These are phyloP conservation scores for Juglanconis sp. DNA, from an alignment of 2,329 filamentous ascomycete genomes.

Conservation along the genomic window DNA sequence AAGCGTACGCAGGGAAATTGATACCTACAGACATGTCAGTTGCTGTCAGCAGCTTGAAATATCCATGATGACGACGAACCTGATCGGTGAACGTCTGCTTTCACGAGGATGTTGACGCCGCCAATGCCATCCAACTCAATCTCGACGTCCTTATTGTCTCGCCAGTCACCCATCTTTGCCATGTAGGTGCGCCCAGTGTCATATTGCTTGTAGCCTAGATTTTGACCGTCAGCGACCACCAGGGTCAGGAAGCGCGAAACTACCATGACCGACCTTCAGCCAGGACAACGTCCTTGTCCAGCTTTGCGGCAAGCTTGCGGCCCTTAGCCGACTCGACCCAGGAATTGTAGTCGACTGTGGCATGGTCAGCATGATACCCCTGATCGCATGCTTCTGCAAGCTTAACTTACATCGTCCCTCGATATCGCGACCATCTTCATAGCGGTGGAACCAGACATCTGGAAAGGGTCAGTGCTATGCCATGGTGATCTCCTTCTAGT, in stretches of 20 bases:
- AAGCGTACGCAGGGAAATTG: conserved; percentile 95
- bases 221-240: conserved; percentile 15
- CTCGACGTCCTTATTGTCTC: conserved; percentile 86
- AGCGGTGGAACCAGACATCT: conserved; percentile 98
- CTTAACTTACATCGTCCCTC: conserved; percentile 81
- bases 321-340: conserved; percentile 93
- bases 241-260: not conserved
- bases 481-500: not conserved
- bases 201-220: conserved; percentile 82
- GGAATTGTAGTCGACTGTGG: conserved; percentile 91
- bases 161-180: conserved; percentile 88
- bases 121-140: conserved; percentile 93
- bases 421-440: conserved; percentile 76
- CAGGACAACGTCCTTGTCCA: conserved; percentile 78
- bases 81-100: conserved; percentile 94
- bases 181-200: conserved; percentile 88
- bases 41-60: not conserved
- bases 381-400: conserved; percentile 18
- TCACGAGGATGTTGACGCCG: conserved; percentile 95
- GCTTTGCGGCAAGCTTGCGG: conserved; percentile 65
- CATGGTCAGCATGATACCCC: conserved; percentile 3
- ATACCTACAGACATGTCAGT: conserved; percentile 58
- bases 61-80: conserved; percentile 50
- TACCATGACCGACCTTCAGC: conserved; percentile 67
- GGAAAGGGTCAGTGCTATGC: conserved; percentile 26